A percentile compares a stretch with the other conserved stretches of the same genome.
phyloP scores from a whole-genome alignment of 2,329 filamentous ascomycete species.

The Endoconidiophora laricicola region DNA sequence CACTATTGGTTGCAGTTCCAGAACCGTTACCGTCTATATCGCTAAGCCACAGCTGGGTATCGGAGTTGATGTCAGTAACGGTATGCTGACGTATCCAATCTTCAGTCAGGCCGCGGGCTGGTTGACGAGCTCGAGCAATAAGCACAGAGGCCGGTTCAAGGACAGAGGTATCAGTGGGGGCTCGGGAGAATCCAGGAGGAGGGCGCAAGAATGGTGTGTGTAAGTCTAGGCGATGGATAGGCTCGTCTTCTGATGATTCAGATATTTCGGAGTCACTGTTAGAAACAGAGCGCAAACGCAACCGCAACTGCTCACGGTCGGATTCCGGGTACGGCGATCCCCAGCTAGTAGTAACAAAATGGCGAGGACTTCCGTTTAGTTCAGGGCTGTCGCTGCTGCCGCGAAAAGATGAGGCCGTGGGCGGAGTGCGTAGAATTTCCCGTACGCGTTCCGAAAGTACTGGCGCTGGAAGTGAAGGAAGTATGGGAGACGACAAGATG shows the following conservation, averaged over 20 bases:
- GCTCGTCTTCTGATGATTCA: slow-evolving; percentile 37
- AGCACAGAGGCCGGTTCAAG: slow-evolving; percentile 34
- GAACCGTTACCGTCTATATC: slow-evolving; percentile 33
- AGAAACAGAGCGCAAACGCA: slow-evolving; percentile 20
- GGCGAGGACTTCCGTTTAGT: slow-evolving; percentile 13
- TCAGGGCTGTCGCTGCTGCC: neutral
- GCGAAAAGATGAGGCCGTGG: slow-evolving; percentile 15
- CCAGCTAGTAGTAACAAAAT: slow-evolving; percentile 64
- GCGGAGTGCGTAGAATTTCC: slow-evolving; percentile 39
- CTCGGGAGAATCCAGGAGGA: slow-evolving; percentile 27
- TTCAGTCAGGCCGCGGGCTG: slow-evolving; percentile 51
- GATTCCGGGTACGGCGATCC: slow-evolving; percentile 73
- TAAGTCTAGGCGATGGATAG: slow-evolving; percentile 43
- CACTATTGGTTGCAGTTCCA: slow-evolving; percentile 42
- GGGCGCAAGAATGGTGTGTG: slow-evolving; percentile 46
- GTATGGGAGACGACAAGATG: slow-evolving; percentile 32
- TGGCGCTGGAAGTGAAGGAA: slow-evolving; percentile 43
- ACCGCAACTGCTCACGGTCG: slow-evolving; percentile 32
- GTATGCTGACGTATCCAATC: slow-evolving; percentile 70
- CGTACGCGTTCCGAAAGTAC: slow-evolving; percentile 38
- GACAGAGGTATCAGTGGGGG: slow-evolving; percentile 24
- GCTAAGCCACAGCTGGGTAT: slow-evolving; percentile 69
- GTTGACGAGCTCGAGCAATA: slow-evolving; percentile 43
- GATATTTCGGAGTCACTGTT: slow-evolving; percentile 31
- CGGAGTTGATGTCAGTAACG: slow-evolving; percentile 42